These are phyloP conservation scores for Penicillium concentricum DNA, from an alignment of 2,329 filamentous ascomycete species.

Conservation along the genomic window DNA sequence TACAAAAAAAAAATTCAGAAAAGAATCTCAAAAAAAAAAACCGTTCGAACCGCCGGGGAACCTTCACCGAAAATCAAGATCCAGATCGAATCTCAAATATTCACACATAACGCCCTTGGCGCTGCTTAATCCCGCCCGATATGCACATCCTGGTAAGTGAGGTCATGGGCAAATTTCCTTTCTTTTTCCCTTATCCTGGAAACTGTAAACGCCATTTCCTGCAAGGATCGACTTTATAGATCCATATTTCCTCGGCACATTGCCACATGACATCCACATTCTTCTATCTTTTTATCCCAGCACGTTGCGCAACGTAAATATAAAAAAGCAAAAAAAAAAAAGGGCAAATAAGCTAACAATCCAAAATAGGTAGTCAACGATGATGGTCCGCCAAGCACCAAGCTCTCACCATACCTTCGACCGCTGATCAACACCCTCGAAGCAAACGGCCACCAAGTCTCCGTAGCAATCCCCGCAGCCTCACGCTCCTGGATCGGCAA, in stretches of 20 bases:
- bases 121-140: slow-evolving; percentile 9
- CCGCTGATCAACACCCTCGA: slow-evolving; percentile 68
- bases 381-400: slow-evolving; percentile 70
- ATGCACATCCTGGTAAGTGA: slow-evolving; percentile 51
- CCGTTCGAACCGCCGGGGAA: background rate
- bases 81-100: background rate
- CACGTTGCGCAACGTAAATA: background rate
- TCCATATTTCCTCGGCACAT: background rate
- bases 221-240: background rate
- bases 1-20: background rate
- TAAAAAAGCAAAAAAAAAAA: too few relatives aligned
- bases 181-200: slow-evolving; percentile 8
- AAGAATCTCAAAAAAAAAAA: background rate
- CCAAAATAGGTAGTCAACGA: slow-evolving; percentile 57
- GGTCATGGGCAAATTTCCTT: background rate
- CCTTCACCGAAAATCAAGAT: background rate
- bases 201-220: background rate
- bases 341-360: background rate
- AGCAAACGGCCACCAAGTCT: slow-evolving; percentile 73
- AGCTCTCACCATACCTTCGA: slow-evolving; percentile 73
- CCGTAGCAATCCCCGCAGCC: slow-evolving; percentile 80
- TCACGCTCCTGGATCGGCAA: slow-evolving; percentile 97
- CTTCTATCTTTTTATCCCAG: background rate
- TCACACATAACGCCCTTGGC: slow-evolving; percentile 7
- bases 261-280: background rate